These are phyloP conservation scores for Castanopsis chinensis DNA, from an alignment of 306 rosid species.

Conservation along the genomic window DNA sequence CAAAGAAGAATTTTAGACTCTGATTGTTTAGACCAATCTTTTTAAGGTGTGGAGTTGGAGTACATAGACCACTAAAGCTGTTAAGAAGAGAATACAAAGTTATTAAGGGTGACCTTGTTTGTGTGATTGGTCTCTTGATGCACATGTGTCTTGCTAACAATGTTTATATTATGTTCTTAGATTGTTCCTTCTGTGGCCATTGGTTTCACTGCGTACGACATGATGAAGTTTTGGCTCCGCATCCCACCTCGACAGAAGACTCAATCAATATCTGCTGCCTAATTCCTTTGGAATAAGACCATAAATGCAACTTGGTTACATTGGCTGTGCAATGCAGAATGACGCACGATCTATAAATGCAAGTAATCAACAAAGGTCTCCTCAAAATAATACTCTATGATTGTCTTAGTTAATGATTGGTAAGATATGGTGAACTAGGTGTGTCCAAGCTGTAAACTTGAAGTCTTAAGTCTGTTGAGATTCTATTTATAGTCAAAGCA, in stretches of 20 bases:
- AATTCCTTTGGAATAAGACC: neutral
- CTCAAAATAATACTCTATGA: too few relatives aligned
- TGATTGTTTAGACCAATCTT: neutral
- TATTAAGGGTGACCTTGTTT: neutral
- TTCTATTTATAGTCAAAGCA: too few relatives aligned
- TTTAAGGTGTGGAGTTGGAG: neutral
- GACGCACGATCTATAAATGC: neutral
- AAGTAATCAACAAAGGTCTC: too few relatives aligned
- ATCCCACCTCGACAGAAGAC: slow-evolving; percentile 71
- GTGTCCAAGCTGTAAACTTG: too few relatives aligned
- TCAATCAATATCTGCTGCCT: slow-evolving; percentile 44
- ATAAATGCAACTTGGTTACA: neutral
- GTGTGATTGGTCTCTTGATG: neutral
- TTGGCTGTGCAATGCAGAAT: neutral
- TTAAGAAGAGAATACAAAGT: neutral
- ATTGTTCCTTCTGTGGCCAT: slow-evolving; percentile 96
- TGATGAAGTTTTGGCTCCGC: slow-evolving; percentile 77
- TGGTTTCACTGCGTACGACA: slow-evolving; percentile 84
- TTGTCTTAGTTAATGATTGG: too few relatives aligned
- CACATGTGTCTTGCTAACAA: neutral
- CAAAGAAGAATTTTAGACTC: neutral
- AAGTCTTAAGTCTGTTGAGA: too few relatives aligned
- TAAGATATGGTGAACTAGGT: too few relatives aligned
- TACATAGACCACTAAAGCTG: neutral
- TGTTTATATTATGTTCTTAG: slow-evolving; percentile 36